These are phyloP conservation scores for Aspergillus ellipticus DNA, from an alignment of 495 filamentous ascomycete genomes.

Conservation along the genomic window DNA sequence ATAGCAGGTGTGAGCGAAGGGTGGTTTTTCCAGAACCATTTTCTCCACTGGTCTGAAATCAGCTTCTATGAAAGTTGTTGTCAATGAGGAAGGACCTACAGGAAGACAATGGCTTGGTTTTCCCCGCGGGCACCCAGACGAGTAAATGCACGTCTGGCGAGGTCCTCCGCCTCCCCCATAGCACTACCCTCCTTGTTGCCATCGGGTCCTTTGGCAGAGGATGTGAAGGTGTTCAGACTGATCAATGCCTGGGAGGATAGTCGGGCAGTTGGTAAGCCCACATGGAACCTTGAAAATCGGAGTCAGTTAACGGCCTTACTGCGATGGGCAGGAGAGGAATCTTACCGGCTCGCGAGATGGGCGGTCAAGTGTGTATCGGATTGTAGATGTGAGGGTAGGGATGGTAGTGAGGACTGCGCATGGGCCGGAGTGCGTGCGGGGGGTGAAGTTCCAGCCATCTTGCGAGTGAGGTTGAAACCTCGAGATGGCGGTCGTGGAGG, in stretches of 20 bases:
- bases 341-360: constrained; percentile 82
- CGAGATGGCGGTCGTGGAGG: constrained; percentile 13
- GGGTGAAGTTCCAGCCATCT: constrained; percentile 37
- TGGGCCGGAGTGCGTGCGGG: constrained; percentile 53
- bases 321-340: background rate
- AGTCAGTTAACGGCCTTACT: constrained; percentile 16
- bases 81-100: constrained; percentile 55
- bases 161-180: constrained; percentile 80
- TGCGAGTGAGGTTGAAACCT: constrained; percentile 17
- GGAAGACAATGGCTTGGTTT: constrained; percentile 86
- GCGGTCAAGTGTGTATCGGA: constrained; percentile 95
- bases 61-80: background rate
- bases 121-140: constrained; percentile 85
- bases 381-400: constrained; percentile 85
- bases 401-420: constrained; percentile 83
- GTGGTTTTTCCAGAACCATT: constrained; percentile 95
- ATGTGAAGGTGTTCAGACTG: constrained; percentile 87
- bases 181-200: constrained; percentile 81
- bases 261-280: constrained; percentile 76
- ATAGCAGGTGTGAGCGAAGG: constrained; percentile 79
- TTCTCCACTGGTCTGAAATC: constrained; percentile 64
- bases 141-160: constrained; percentile 79
- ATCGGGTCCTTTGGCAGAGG: constrained; percentile 82
- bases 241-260: constrained; percentile 90
- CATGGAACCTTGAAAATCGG: constrained; percentile 61